Evolutionary conservation across 495 filamentous ascomycete genomes (phyloP).

Genomic region (Trichoderma reesei): DNA sequence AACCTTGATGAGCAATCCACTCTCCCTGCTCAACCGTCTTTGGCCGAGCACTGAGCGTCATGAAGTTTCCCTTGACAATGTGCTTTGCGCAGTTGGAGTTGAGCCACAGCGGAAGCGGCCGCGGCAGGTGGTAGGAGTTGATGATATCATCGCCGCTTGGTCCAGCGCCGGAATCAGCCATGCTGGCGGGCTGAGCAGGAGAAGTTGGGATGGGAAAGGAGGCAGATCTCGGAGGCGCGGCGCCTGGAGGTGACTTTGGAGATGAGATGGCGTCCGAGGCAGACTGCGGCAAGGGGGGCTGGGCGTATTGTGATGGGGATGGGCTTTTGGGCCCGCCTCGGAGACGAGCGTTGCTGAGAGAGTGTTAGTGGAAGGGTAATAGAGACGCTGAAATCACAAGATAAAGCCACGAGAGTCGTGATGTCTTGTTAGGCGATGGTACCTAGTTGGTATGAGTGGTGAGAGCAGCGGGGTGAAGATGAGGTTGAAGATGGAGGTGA

Average conservation of each 20-base stretch:
- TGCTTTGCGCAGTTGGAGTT: constrained; percentile 70
- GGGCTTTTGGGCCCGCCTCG: constrained; percentile 34
- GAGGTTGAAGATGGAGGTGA: too few species aligned
- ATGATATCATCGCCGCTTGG: constrained; percentile 36
- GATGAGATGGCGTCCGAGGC: constrained; percentile 19
- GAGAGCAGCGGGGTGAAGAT: too few species aligned
- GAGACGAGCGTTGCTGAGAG: constrained; percentile 36
- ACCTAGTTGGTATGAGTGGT: too few species aligned
- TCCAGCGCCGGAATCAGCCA: constrained; percentile 24
- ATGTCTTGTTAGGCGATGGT: too few species aligned
- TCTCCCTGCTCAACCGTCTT: constrained; percentile 84
- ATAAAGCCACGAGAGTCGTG: background rate
- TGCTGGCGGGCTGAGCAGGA: constrained; percentile 26
- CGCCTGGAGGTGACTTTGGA: constrained; percentile 36
- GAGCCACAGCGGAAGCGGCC: constrained; percentile 28
- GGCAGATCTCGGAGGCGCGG: constrained; percentile 40
- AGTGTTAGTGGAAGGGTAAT: constrained; percentile 9
- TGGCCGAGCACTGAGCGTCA: constrained; percentile 83
- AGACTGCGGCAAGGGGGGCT: background rate
- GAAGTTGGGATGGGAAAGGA: constrained; percentile 40
- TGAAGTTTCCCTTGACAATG: constrained; percentile 92
- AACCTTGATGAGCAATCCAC: constrained; percentile 92
- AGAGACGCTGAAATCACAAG: background rate
- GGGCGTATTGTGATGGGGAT: constrained; percentile 27
- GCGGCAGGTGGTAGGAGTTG: constrained; percentile 41